A percentile compares a stretch with the other conserved stretches of the same genome.
phyloP scores from a whole-genome alignment of 345 rosid genomes.

The Eucalyptus pumila region DNA sequence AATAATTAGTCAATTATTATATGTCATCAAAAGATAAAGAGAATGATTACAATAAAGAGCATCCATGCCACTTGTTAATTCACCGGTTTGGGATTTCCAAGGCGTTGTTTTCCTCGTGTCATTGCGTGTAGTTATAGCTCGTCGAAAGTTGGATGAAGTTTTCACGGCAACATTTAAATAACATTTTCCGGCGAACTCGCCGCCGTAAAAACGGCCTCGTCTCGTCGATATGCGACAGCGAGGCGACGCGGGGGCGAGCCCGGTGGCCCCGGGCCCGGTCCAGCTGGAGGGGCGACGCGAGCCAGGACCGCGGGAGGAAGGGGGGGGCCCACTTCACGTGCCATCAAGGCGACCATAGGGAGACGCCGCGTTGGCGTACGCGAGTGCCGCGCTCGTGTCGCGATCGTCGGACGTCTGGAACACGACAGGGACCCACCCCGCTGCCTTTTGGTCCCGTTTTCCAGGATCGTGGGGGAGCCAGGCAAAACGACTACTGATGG shows the following conservation, averaged over 20 bases:
- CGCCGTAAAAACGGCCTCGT: neutral
- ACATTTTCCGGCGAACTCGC: neutral
- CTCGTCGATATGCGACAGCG: neutral
- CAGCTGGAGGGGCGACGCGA: neutral
- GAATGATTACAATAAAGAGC: neutral
- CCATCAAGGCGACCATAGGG: neutral
- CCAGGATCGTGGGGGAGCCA: neutral
- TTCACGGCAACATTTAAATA: neutral
- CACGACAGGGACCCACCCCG: conserved; percentile 4
- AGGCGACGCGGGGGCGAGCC: neutral
- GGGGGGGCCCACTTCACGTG: conserved; percentile 29
- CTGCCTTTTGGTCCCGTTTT: neutral
- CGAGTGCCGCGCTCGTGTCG: neutral
- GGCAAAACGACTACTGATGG: neutral
- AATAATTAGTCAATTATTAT: no score
- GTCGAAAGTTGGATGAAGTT: neutral
- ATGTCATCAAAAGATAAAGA: neutral
- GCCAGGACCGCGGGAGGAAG: neutral
- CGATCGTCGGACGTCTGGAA: neutral
- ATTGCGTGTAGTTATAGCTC: neutral
- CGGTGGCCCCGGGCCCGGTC: neutral
- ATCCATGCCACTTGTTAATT: fast-evolving
- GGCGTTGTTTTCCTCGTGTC: neutral
- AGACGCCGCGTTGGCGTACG: conserved; percentile 1
- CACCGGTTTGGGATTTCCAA: neutral